These are phyloP conservation scores for Draba incana DNA, from an alignment of 345 rosid genomes.

Conservation along the genomic window DNA sequence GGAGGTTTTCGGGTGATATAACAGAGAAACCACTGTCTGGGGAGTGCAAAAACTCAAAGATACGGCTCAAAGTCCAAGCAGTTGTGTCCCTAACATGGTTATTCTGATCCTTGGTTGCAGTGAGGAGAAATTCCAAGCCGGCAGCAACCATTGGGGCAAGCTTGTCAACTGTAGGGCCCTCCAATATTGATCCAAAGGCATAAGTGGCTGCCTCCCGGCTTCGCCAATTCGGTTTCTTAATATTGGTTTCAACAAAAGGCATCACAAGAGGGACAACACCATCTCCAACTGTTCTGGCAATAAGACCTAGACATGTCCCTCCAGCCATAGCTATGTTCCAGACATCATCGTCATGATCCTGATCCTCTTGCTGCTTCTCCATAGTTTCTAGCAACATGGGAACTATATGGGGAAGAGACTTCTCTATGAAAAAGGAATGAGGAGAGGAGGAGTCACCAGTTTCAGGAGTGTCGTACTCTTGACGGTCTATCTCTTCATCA, in stretches of 20 bases:
- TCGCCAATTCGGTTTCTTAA: slow-evolving; percentile 72
- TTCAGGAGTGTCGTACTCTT: slow-evolving; percentile 67
- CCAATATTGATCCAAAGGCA: slow-evolving; percentile 93
- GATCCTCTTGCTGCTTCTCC: slow-evolving; percentile 93
- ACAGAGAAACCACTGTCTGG: slow-evolving; percentile 72
- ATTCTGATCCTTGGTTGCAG: slow-evolving; percentile 78
- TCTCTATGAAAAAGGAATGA: slow-evolving; percentile 71
- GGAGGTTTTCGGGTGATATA: slow-evolving; percentile 70
- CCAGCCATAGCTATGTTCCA: slow-evolving; percentile 99
- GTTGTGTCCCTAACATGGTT: slow-evolving; percentile 95
- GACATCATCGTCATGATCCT: slow-evolving; percentile 79
- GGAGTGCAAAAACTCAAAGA: slow-evolving; percentile 86
- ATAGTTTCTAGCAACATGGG: slow-evolving; percentile 84
- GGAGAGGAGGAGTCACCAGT: slow-evolving; percentile 64
- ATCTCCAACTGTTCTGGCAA: slow-evolving; percentile 92
- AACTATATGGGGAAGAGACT: slow-evolving; percentile 74
- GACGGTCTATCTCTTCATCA: slow-evolving; percentile 93
- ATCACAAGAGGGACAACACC: slow-evolving; percentile 82
- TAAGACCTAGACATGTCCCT: slow-evolving; percentile 93
- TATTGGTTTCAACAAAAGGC: slow-evolving; percentile 87
- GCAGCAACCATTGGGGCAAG: slow-evolving; percentile 79
- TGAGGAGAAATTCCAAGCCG: slow-evolving; percentile 80
- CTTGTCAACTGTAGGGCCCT: slow-evolving; percentile 77
- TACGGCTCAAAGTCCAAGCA: slow-evolving; percentile 92
- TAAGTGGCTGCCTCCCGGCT: slow-evolving; percentile 92